Percentiles rank a stretch among this genome's conserved stretches.
Evolutionary conservation across 371 early-diverging fungal genomes (phyloP).

Genomic region (Lichtheimia corymbifera): DNA sequence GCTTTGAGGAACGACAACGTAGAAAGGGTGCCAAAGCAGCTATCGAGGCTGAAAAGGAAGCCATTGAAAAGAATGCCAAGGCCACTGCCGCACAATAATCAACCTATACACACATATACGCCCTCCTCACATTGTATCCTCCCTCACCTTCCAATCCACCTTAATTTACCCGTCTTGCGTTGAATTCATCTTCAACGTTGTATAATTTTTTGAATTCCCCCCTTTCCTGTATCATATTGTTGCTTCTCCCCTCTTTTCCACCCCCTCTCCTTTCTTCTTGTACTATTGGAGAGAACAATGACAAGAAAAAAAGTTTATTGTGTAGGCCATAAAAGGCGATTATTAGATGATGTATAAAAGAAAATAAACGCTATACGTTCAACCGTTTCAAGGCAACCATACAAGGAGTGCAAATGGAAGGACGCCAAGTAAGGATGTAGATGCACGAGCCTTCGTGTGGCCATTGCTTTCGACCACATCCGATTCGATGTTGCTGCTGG

Average conservation of each 20-base stretch:
- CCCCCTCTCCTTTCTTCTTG: neutral
- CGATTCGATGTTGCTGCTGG: neutral
- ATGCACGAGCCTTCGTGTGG: too few species aligned
- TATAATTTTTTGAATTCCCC: neutral
- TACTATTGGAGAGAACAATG: neutral
- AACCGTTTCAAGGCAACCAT: slow-evolving; percentile 4
- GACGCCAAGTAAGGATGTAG: too few species aligned
- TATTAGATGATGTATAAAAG: slow-evolving; percentile 2
- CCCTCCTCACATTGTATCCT: neutral
- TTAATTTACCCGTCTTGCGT: slow-evolving; percentile 6
- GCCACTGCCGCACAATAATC: slow-evolving; percentile 1
- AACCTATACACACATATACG: neutral
- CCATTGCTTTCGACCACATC: too few species aligned
- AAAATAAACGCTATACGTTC: slow-evolving; percentile 1
- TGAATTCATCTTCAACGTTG: slow-evolving; percentile 4
- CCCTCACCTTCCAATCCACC: neutral
- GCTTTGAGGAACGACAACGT: slow-evolving; percentile 73
- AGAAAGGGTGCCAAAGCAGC: slow-evolving; percentile 72
- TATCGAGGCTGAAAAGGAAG: slow-evolving; percentile 68
- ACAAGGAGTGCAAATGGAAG: too few species aligned
- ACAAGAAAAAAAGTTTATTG: neutral
- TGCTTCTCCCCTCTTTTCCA: too few species aligned
- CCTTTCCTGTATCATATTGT: neutral
- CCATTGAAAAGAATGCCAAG: slow-evolving; percentile 33
- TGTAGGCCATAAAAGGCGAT: neutral